A percentile compares a stretch with the other conserved stretches of the same genome.
Evolutionary conservation across 768 basidiomycete genomes (phyloP).

Genomic region (Fomitopsis pulvina): DNA sequence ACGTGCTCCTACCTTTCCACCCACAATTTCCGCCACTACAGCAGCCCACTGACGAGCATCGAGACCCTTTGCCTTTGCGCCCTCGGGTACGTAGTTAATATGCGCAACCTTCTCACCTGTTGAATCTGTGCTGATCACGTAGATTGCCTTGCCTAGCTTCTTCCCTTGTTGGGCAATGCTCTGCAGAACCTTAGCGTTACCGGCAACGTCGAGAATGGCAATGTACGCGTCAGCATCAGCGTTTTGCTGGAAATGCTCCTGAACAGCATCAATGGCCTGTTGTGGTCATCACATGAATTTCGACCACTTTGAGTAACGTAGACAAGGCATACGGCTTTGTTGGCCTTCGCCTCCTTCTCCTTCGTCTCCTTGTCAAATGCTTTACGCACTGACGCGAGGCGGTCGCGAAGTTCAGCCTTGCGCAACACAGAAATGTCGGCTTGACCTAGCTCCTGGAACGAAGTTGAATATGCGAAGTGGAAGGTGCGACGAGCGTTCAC

Average conservation of each 20-base stretch:
- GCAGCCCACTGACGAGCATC: slow-evolving; percentile 89
- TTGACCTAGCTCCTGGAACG: slow-evolving; percentile 77
- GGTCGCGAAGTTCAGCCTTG: slow-evolving; percentile 77
- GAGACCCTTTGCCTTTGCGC: slow-evolving; percentile 53
- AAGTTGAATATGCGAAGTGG: slow-evolving; percentile 1
- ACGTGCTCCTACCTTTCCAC: slow-evolving; percentile 72
- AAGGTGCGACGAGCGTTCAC: slow-evolving; percentile 19
- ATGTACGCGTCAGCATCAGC: slow-evolving; percentile 65
- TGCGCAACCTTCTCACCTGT: slow-evolving; percentile 76
- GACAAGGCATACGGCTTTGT: slow-evolving; percentile 55
- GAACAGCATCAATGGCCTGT: slow-evolving; percentile 66
- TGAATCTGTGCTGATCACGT: slow-evolving; percentile 77
- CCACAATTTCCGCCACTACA: slow-evolving; percentile 69
- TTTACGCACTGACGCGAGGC: slow-evolving; percentile 64
- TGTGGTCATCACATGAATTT: slow-evolving; percentile 1
- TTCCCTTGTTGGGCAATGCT: slow-evolving; percentile 71
- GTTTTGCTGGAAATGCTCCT: slow-evolving; percentile 73
- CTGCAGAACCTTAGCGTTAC: slow-evolving; percentile 85
- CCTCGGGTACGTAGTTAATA: slow-evolving; percentile 73
- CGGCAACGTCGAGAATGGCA: slow-evolving; percentile 66
- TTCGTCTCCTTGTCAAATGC: slow-evolving; percentile 81
- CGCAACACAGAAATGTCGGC: slow-evolving; percentile 82
- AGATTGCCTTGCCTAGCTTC: slow-evolving; percentile 76
- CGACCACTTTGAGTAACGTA: background rate
- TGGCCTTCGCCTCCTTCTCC: slow-evolving; percentile 68